Conservation (phyloP, 2,329 filamentous ascomycete species). For the Monilinia fructigena region DNA sequence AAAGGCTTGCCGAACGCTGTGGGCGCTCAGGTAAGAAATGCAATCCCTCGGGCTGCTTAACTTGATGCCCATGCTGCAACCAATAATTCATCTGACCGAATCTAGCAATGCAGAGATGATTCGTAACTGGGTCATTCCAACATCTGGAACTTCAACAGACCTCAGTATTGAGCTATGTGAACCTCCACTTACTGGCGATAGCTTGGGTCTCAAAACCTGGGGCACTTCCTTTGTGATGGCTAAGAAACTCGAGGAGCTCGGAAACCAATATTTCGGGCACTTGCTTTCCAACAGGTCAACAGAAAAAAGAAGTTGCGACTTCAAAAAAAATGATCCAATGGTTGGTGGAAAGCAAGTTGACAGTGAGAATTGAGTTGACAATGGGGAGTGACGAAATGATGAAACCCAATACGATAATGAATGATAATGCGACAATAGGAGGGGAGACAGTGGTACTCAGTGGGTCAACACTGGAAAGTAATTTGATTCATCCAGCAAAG, state of each 20-base stretch:
- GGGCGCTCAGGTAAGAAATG: conserved; percentile 62
- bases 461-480: not conserved
- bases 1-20: conserved; percentile 79
- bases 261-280: conserved; percentile 34
- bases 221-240: conserved; percentile 85
- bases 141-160: conserved; percentile 38
- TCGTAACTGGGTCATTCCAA: conserved; percentile 58
- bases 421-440: not conserved
- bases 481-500: not conserved
- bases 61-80: not conserved
- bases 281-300: conserved; percentile 41
- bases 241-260: conserved; percentile 57
- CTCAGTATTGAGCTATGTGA: conserved; percentile 75
- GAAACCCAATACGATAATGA: not conserved
- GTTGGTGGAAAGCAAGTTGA: not conserved
- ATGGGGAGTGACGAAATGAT: not conserved
- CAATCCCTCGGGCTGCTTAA: conserved; percentile 4
- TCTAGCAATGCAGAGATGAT: conserved; percentile 60
- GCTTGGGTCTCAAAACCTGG: conserved; percentile 93
- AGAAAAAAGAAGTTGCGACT: not conserved
- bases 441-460: not conserved
- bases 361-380: conserved; percentile 9
- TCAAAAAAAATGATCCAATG: not conserved
- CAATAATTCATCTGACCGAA: not conserved
- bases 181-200: conserved; percentile 82